Base-by-base conservation (phyloP, 2,329 filamentous ascomycete species). In the Pseudocercospora pini-densiflorae region DNA sequence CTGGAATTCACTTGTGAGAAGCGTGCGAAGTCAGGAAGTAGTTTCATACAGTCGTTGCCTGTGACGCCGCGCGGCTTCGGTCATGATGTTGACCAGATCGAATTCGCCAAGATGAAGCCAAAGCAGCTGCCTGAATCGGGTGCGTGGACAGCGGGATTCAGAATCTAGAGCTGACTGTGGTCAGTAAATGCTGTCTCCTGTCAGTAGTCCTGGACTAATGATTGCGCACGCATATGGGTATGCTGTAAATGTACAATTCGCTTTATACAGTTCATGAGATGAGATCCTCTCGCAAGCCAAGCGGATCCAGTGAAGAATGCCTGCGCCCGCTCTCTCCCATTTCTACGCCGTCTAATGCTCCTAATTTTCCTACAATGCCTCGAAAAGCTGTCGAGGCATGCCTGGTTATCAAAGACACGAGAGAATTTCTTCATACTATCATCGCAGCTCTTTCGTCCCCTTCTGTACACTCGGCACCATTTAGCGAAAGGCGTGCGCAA, bases 181-280 rank as follows among this genome's bases (percentile, higher is more conserved):
- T 43, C 16, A 43, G 40, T 43, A 1, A 16, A 36, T 36, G 33
- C 33, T 36, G 12, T 43, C 7, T 43, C 8, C 16, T 19, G 40
- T 36, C 33, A 19, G 40, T 43, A 1, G 40, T 43, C 40, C 16
- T 7, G 40, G 8, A 19, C 5, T 19, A 40, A 8, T 43, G 16
- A 8, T 8, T 43, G 16, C 16, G 16, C 16, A 6, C 1, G 16
- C 5, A 19, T 43, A 3, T 2, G 6, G 8, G 10, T 21, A 12
- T 10, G 55, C 33, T 23, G 53, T 66, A 62, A 67, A 59, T 64
- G 65, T 67, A 67, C 61, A 64, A 23, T 57, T 63, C 49, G 40
- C 60, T 67, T 61, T 67, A 67, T 62, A 67, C 61, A 64, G 36
- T 59, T 27, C 58, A 45, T 58, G 61, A 67, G 65, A 64, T 61